Base-by-base conservation (phyloP, 2,329 filamentous ascomycete genomes). In the Sporothrix variecibatus region DNA sequence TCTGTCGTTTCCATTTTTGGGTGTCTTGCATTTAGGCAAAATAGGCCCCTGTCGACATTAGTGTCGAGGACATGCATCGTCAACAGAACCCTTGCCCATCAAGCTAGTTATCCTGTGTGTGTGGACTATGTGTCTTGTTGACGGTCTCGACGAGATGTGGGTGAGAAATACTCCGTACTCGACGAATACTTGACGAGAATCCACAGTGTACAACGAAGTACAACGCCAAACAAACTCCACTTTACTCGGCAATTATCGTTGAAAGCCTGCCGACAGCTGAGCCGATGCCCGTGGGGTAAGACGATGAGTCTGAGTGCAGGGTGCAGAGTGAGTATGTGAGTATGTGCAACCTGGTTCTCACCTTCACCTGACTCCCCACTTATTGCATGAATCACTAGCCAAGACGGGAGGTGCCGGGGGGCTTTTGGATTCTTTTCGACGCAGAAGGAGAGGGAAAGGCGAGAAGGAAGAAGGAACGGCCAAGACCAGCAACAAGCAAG, bases 41-140 rank as follows among this genome's bases (percentile, higher is more conserved):
- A 62, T 62, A 62, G 26, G 31, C 58, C 58, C 58, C 58, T 62
- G 58, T 62, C 58, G 17, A 40, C 58, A 62, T 31, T 40, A 38
- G 58, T 53, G 31, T 15, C 9, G 26, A 58, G 5, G 26, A 31
- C 23, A 26, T 31, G 56, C 9, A 31, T 26, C n/a, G 23, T 17
- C n/a, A 31, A 58, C 26, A 31, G 17, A 58, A 26, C 51, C 56
- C 56, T 58, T 31, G 56, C 56, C 56, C 56, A 31, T 28, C 53
- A 12, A 58, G 12, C 56, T 58, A 58, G 56, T 58, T 26, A 31
- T 31, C 12, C 15, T 58, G 28, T 58, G 11, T 7, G 56, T 31
- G 28, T 23, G 15, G 31, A 34, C 7, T 28, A 2, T 28, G 26
- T 7, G 26, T 34, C 3, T 3, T 34, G 7, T 34, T 34, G 34